Percentiles rank a stretch among this genome's conserved stretches.
Evolutionary conservation across 2,329 filamentous ascomycete genomes (phyloP).

Genomic region (Diaporthe sp.): DNA sequence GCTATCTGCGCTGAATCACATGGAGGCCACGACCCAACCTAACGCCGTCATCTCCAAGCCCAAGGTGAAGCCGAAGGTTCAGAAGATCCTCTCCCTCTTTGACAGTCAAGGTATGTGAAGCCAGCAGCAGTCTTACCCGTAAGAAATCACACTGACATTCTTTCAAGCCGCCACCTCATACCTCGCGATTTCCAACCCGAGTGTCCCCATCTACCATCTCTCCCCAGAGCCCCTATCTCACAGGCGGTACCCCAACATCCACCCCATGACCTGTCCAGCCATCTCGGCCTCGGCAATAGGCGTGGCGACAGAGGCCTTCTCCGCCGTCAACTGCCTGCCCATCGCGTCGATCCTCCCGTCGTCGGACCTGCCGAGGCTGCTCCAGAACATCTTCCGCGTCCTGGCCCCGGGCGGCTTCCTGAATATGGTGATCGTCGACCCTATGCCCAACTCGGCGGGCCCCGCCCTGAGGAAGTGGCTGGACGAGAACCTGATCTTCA

Average conservation of each 20-base stretch:
- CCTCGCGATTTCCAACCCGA: conserved; percentile 58
- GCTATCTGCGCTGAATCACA: conserved; percentile 58
- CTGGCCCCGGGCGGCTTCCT: conserved; percentile 68
- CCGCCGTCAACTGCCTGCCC: conserved; percentile 64
- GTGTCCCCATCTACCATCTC: conserved; percentile 60
- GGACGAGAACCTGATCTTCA: conserved; percentile 69
- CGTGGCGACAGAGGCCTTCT: conserved; percentile 58
- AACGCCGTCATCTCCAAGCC: conserved; percentile 32
- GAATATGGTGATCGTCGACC: conserved; percentile 73
- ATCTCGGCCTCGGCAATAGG: conserved; percentile 52
- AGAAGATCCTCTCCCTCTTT: conserved; percentile 62
- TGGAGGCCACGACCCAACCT: conserved; percentile 51
- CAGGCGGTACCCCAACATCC: conserved; percentile 54
- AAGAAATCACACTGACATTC: conserved; percentile 5
- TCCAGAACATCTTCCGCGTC: conserved; percentile 68
- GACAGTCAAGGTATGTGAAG: conserved; percentile 61
- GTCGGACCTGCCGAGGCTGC: conserved; percentile 66
- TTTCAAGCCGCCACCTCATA: conserved; percentile 61
- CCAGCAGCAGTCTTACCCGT: conserved; percentile 45
- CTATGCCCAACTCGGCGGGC: conserved; percentile 70
- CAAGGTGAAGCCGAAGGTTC: conserved; percentile 41
- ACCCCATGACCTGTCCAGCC: conserved; percentile 54
- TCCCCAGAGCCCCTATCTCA: conserved; percentile 56
- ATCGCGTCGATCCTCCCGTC: conserved; percentile 70
- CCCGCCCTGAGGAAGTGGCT: conserved; percentile 72